These are phyloP conservation scores for Candida freyschussii DNA, from an alignment of 1,139 yeast species.

Conservation along the genomic window DNA sequence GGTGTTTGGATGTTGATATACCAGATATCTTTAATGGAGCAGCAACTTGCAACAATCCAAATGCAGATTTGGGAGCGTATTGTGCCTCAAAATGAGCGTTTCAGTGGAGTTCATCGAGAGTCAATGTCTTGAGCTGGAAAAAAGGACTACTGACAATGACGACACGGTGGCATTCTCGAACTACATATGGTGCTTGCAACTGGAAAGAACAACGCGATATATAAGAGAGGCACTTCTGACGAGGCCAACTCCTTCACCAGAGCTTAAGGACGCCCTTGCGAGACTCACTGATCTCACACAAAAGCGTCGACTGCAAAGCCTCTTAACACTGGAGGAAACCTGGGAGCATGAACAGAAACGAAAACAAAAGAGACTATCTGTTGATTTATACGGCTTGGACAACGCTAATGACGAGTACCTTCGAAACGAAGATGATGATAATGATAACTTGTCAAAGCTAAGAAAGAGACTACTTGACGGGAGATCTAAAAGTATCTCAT, in stretches of 20 bases:
- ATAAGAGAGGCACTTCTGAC: conserved; percentile 3
- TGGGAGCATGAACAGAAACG: conserved; percentile 7
- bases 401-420: conserved; percentile 6
- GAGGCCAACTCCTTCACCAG: conserved; percentile 6
- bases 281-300: conserved; percentile 15
- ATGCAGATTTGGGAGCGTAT: too few species aligned
- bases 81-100: conserved; percentile 1
- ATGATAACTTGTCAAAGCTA: conserved; percentile 26
- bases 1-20: conserved; percentile 9
- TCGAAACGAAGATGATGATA: conserved; percentile 4
- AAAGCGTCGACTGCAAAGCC: conserved; percentile 9
- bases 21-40: too few species aligned
- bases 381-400: conserved; percentile 16
- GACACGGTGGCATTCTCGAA: conserved; percentile 16
- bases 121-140: conserved; percentile 4
- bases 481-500: conserved; percentile 11
- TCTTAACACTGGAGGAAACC: conserved; percentile 9
- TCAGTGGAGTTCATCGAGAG: conserved; percentile 3
- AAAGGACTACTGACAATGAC: conserved; percentile 1
- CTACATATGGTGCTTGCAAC: conserved; percentile 17
- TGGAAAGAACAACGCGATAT: conserved; percentile 8
- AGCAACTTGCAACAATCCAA: too few species aligned
- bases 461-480: conserved; percentile 29
- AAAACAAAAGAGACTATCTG: conserved; percentile 16
- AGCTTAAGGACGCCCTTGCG: conserved; percentile 4